phyloP scores from a whole-genome alignment of 2,329 filamentous ascomycete species.

The Talaromyces sp. region DNA sequence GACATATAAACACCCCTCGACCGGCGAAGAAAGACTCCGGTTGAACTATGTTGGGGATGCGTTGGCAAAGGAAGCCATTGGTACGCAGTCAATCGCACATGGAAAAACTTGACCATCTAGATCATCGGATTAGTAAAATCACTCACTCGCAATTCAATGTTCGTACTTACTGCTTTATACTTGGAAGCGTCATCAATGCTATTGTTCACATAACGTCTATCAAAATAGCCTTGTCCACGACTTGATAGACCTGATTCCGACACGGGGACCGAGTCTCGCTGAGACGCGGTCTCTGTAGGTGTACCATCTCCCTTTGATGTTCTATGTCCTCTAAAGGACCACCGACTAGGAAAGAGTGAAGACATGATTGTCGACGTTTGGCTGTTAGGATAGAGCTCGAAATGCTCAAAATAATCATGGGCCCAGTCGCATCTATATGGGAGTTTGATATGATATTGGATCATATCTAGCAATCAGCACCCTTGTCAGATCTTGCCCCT shows the following conservation, averaged over 20 bases:
- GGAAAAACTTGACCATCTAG: slow-evolving; percentile 29
- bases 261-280: slow-evolving; percentile 7
- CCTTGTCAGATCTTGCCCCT: background rate
- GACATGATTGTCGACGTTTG: slow-evolving; percentile 8
- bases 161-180: slow-evolving; percentile 24
- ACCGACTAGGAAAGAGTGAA: slow-evolving; percentile 7
- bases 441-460: background rate
- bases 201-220: slow-evolving; percentile 2
- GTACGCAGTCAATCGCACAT: slow-evolving; percentile 27
- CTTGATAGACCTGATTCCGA: slow-evolving; percentile 7
- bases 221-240: slow-evolving; percentile 2
- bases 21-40: slow-evolving; percentile 40
- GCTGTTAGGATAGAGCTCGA: background rate
- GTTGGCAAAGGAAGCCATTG: slow-evolving; percentile 23
- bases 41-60: slow-evolving; percentile 17
- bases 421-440: background rate
- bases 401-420: background rate
- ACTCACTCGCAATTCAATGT: background rate
- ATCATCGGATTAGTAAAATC: slow-evolving; percentile 6
- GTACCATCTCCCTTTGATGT: background rate
- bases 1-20: slow-evolving; percentile 43
- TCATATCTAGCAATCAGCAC: background rate
- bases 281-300: background rate
- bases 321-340: slow-evolving; percentile 3
- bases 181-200: slow-evolving; percentile 27